Percentiles rank a stretch among this genome's conserved stretches.
These are phyloP conservation scores for Penicillium goetzii DNA, from an alignment of 495 filamentous ascomycete genomes.

Conservation along the genomic window DNA sequence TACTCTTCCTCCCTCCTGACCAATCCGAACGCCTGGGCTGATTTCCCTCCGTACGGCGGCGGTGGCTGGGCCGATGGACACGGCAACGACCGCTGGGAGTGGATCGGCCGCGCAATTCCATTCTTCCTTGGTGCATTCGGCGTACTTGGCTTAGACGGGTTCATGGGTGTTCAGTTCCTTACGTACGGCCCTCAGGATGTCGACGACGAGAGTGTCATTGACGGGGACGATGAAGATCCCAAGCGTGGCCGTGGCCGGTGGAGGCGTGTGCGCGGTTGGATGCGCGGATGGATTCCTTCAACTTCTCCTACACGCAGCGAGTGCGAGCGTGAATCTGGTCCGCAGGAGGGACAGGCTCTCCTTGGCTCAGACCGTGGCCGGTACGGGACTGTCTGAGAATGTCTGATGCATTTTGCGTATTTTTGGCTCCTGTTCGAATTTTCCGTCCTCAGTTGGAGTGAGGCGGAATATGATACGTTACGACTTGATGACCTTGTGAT, in stretches of 20 bases:
- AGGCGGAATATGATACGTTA: constrained; percentile 21
- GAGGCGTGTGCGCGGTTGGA: constrained; percentile 64
- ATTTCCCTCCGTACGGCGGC: constrained; percentile 64
- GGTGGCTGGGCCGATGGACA: constrained; percentile 66
- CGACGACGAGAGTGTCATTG: constrained; percentile 27
- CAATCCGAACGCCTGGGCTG: constrained; percentile 69
- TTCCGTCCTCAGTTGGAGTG: constrained; percentile 2
- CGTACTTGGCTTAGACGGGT: constrained; percentile 67
- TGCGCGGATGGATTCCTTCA: constrained; percentile 69
- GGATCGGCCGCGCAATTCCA: constrained; percentile 62
- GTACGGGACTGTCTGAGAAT: constrained; percentile 43
- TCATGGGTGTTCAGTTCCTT: constrained; percentile 67
- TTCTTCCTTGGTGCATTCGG: constrained; percentile 76
- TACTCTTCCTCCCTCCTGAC: constrained; percentile 68
- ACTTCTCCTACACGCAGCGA: constrained; percentile 33
- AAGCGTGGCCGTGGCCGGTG: constrained; percentile 52
- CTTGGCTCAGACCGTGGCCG: constrained; percentile 35
- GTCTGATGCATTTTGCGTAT: constrained; percentile 3
- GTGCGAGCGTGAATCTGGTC: constrained; percentile 7
- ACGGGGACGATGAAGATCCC: constrained; percentile 34
- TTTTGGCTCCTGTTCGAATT: background rate
- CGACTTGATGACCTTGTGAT: constrained; percentile 23
- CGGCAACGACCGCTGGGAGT: constrained; percentile 60
- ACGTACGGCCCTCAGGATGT: constrained; percentile 54
- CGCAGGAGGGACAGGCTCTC: constrained; percentile 41